These are phyloP conservation scores for Phycomyces nitens DNA, from an alignment of 192 early-diverging fungal genomes.

Conservation along the genomic window DNA sequence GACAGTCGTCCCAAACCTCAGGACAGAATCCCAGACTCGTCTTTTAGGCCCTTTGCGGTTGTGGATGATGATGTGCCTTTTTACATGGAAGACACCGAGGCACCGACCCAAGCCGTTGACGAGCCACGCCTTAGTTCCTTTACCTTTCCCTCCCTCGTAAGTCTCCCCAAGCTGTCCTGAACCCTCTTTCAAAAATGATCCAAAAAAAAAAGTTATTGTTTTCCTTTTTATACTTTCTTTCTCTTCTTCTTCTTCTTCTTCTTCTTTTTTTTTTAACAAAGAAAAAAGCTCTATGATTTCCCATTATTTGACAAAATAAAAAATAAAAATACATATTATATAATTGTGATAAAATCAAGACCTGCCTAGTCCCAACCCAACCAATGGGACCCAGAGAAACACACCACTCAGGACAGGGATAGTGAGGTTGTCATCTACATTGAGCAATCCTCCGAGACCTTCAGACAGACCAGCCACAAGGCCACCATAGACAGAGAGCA, in stretches of 20 bases:
- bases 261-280: not conserved
- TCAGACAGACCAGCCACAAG: conserved; percentile 40
- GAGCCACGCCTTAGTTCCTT: not conserved
- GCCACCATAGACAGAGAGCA: conserved; percentile 36
- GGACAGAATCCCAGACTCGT: no score
- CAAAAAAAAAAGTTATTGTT: conserved; percentile 10
- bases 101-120: not conserved
- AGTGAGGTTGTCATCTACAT: conserved; percentile 45
- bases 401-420: conserved; percentile 40
- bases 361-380: conserved; percentile 16
- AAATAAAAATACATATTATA: not conserved
- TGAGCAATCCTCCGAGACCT: conserved; percentile 31
- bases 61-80: conserved; percentile 14
- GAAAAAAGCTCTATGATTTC: conserved; percentile 3
- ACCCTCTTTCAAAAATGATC: not conserved
- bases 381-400: conserved; percentile 37
- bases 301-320: conserved; percentile 6
- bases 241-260: no score
- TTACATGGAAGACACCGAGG: conserved; percentile 16
- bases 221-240: no score
- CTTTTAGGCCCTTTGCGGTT: conserved; percentile 11
- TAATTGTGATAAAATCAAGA: not conserved
- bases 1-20: not conserved
- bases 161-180: not conserved
- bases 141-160: not conserved